A percentile compares a stretch with the other conserved stretches of the same genome.
phyloP scores from a whole-genome alignment of 2,329 filamentous ascomycete species.

The Peltaster fructicola region DNA sequence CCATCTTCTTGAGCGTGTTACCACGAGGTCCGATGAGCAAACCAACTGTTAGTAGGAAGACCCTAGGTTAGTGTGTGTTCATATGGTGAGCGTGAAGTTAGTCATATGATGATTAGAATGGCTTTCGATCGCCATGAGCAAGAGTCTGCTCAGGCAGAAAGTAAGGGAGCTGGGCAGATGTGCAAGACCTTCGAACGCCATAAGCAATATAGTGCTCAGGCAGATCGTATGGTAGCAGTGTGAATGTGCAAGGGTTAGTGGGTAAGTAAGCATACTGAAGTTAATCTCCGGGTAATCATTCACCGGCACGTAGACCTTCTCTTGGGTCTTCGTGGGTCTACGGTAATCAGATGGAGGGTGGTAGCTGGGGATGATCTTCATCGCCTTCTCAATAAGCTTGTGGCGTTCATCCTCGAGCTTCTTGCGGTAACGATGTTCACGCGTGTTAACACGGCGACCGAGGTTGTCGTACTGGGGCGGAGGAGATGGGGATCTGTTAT shows the following conservation, averaged over 20 bases:
- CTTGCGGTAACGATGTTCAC: constrained; percentile 97
- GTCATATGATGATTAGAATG: constrained; percentile 15
- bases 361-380: constrained; percentile 99
- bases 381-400: constrained; percentile 95
- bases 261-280: constrained; percentile 99
- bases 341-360: constrained; percentile 97
- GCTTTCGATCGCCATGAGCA: constrained; percentile 19
- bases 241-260: constrained; percentile 36
- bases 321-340: constrained; percentile 97
- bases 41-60: constrained; percentile 80
- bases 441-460: constrained; percentile 95
- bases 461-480: constrained; percentile 98
- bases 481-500: constrained; percentile 71
- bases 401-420: constrained; percentile 95
- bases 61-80: constrained; percentile 50
- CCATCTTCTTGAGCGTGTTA: constrained; percentile 99
- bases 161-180: constrained; percentile 18
- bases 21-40: constrained; percentile 99
- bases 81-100: constrained; percentile 6
- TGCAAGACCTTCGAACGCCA: constrained; percentile 23
- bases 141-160: constrained; percentile 7
- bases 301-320: constrained; percentile 99
- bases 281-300: constrained; percentile 99
- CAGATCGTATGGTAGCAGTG: constrained; percentile 14
- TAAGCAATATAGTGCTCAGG: constrained; percentile 28